Percentiles rank a stretch among this genome's conserved stretches.
phyloP scores from a whole-genome alignment of 1,139 yeast species.

The Chernovozyma sophiae-reginae region DNA sequence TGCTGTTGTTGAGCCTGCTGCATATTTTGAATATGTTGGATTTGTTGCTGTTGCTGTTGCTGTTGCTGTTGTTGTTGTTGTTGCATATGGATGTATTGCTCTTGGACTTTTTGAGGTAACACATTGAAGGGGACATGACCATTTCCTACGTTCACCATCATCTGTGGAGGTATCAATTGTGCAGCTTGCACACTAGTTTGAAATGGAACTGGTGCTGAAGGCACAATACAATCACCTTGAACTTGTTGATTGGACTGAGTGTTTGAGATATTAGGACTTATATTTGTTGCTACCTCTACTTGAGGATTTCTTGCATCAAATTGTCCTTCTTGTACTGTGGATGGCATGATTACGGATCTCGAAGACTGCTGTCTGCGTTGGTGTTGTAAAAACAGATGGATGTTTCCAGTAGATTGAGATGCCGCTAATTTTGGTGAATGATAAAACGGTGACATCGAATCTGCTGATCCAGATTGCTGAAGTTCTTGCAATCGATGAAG shows the following conservation, averaged over 20 bases:
- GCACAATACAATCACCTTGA: not conserved
- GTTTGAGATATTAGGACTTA: not conserved
- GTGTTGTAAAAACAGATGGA: constrained; percentile 8
- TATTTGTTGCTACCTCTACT: not conserved
- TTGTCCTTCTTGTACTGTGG: constrained; percentile 1
- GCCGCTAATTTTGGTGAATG: constrained; percentile 10
- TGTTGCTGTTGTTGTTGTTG: constrained; percentile 4
- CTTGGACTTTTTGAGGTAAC: constrained; percentile 17
- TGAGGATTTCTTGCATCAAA: not conserved
- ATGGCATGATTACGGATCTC: not conserved
- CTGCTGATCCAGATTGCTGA: not conserved
- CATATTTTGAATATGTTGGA: constrained; percentile 9
- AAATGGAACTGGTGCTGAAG: not conserved
- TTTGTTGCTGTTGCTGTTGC: constrained; percentile 7
- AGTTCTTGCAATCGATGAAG: constrained; percentile 4
- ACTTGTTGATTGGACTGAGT: not conserved
- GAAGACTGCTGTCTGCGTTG: not conserved
- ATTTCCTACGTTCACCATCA: constrained; percentile 19
- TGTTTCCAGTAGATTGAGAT: constrained; percentile 14
- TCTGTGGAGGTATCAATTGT: too few species aligned
- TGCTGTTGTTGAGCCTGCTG: constrained; percentile 5
- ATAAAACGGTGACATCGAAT: not conserved
- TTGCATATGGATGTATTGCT: constrained; percentile 12
- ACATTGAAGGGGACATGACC: constrained; percentile 19
- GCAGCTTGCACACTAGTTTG: too few species aligned